Evolutionary conservation across 768 basidiomycete genomes (phyloP).

Genomic region (Rhodosporidiobolus sp.): DNA sequence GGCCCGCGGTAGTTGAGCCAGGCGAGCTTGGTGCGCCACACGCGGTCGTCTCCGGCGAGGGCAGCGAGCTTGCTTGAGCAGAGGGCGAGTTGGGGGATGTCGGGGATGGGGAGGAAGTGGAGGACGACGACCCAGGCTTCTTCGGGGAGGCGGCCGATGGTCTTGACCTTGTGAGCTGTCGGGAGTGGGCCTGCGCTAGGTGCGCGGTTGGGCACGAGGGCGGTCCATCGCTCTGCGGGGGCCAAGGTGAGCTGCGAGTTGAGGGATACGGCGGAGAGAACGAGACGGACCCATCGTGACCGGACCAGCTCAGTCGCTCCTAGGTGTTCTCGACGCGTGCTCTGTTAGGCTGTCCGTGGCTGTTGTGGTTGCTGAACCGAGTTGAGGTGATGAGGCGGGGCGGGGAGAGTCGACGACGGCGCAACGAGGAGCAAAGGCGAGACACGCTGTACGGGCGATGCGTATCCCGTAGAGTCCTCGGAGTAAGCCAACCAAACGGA

Average conservation of each 20-base stretch:
- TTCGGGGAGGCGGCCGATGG: slow-evolving; percentile 74
- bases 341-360: no score
- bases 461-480: no score
- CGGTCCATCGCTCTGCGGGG: slow-evolving; percentile 67
- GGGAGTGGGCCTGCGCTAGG: neutral
- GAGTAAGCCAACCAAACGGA: no score
- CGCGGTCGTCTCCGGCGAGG: slow-evolving; percentile 64
- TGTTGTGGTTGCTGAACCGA: neutral
- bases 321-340: neutral
- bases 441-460: no score
- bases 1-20: slow-evolving; percentile 52
- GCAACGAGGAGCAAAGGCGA: neutral
- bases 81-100: slow-evolving; percentile 71
- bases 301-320: neutral
- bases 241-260: neutral
- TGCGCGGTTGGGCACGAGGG: slow-evolving; percentile 62
- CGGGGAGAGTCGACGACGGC: neutral
- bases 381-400: neutral
- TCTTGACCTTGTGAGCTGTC: slow-evolving; percentile 24
- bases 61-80: slow-evolving; percentile 63
- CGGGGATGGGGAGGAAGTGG: slow-evolving; percentile 69
- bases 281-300: neutral
- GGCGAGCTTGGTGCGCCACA: slow-evolving; percentile 75
- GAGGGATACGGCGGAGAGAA: neutral
- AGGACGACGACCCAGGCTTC: slow-evolving; percentile 74